A percentile compares a stretch with the other conserved stretches of the same genome.
Conservation (phyloP, 805 yeast genomes). For the Scheffersomyces ergatensis region DNA sequence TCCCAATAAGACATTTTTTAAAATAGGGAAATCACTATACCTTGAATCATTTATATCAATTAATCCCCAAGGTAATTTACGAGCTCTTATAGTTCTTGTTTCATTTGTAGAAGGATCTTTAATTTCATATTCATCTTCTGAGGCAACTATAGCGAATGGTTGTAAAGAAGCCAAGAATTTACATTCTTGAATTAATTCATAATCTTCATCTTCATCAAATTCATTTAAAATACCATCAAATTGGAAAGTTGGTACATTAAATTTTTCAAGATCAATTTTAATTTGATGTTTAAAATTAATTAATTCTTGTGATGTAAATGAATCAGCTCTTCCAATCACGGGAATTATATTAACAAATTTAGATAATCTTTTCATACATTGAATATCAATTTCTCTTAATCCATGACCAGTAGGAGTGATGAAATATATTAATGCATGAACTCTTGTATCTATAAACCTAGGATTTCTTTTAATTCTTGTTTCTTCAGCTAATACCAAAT, state of each 20-base stretch:
- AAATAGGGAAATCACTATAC: conserved; percentile 51
- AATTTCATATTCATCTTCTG: conserved; percentile 55
- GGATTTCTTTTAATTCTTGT: conserved; percentile 86
- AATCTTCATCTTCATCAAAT: conserved; percentile 72
- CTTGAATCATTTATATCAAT: conserved; percentile 54
- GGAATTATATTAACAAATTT: conserved; percentile 81
- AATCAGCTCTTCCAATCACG: conserved; percentile 76
- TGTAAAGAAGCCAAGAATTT: conserved; percentile 59
- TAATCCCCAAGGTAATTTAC: conserved; percentile 78
- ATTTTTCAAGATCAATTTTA: conserved; percentile 60
- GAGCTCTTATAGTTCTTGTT: conserved; percentile 44
- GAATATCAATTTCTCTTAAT: conserved; percentile 70
- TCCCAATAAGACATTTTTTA: conserved; percentile 73
- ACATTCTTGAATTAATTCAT: conserved; percentile 71
- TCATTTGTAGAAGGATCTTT: conserved; percentile 44
- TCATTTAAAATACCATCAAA: conserved; percentile 52
- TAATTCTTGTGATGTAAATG: conserved; percentile 68
- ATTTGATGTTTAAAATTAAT: conserved; percentile 57
- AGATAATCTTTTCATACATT: conserved; percentile 66
- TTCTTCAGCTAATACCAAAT: conserved; percentile 78
- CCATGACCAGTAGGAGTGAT: conserved; percentile 81
- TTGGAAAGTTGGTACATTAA: conserved; percentile 72
- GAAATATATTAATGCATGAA: conserved; percentile 76
- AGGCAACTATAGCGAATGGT: conserved; percentile 72
- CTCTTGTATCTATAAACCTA: conserved; percentile 71